These are phyloP conservation scores for Claviceps digitariae DNA, from an alignment of 2,329 filamentous ascomycete species.

Conservation along the genomic window DNA sequence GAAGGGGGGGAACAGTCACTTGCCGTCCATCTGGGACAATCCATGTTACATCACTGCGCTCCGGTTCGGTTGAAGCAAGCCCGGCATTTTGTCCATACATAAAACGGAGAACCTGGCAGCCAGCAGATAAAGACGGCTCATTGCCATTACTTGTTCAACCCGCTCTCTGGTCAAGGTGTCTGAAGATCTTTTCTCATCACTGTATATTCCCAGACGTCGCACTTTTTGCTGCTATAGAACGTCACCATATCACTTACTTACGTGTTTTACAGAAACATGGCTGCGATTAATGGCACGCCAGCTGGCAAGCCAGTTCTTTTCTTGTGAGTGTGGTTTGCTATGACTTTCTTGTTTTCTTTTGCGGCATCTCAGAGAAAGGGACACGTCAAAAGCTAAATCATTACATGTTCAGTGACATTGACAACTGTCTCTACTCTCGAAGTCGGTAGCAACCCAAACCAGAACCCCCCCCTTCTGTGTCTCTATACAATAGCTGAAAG, in stretches of 20 bases:
- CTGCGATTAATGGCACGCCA: slow-evolving; percentile 20
- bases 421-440: slow-evolving; percentile 92
- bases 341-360: neutral
- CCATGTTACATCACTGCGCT: neutral
- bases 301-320: slow-evolving; percentile 27
- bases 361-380: neutral
- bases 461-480: neutral
- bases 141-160: neutral
- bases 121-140: no score
- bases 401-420: slow-evolving; percentile 64
- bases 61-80: neutral
- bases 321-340: slow-evolving; percentile 19
- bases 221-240: slow-evolving; percentile 1
- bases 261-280: slow-evolving; percentile 9
- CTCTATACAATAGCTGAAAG: neutral
- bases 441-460: slow-evolving; percentile 52
- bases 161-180: neutral
- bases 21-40: neutral
- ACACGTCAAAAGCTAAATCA: neutral
- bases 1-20: neutral
- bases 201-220: neutral
- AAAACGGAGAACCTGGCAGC: neutral
- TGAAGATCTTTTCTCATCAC: neutral
- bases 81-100: neutral
- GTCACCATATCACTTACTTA: neutral